Percentiles rank a stretch among this genome's conserved stretches.
Conservation (phyloP, 2,329 filamentous ascomycete species). For the Aspergillus sp. region DNA sequence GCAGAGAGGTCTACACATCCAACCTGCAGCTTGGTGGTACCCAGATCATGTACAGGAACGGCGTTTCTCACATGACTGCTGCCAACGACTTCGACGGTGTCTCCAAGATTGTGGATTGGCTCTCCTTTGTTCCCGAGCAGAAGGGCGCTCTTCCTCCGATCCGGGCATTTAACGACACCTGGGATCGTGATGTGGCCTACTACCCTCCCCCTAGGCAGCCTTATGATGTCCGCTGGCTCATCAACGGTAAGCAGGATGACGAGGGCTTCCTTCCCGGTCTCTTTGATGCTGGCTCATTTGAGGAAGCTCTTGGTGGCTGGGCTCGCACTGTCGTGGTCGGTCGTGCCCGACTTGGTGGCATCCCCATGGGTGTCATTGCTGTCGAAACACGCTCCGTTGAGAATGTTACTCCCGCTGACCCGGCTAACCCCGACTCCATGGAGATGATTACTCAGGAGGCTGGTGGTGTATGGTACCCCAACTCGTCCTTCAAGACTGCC, state of each 20-base stretch:
- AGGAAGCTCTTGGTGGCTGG: conserved; percentile 95
- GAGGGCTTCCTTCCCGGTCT: conserved; percentile 84
- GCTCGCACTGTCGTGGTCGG: conserved; percentile 95
- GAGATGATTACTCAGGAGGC: conserved; percentile 94
- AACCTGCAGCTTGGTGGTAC: conserved; percentile 99
- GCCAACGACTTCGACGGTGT: conserved; percentile 97
- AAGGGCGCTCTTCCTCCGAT: conserved; percentile 92
- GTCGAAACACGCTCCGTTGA: conserved; percentile 95
- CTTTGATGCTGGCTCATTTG: conserved; percentile 95
- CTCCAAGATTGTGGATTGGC: conserved; percentile 96
- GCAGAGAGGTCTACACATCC: conserved; percentile 97
- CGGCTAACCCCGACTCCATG: conserved; percentile 96
- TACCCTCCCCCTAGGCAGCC: conserved; percentile 75
- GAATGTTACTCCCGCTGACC: conserved; percentile 94
- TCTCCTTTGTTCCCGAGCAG: conserved; percentile 96
- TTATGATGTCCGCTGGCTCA: conserved; percentile 93
- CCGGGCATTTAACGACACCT: conserved; percentile 76
- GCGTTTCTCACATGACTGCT: conserved; percentile 98
- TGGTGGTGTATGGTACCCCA: conserved; percentile 99
- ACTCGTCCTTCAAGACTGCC: conserved; percentile 99
- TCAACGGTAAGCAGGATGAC: conserved; percentile 80
- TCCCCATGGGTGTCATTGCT: conserved; percentile 96
- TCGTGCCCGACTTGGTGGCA: conserved; percentile 92
- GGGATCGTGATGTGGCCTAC: conserved; percentile 91
- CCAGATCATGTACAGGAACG: conserved; percentile 99